Evolutionary conservation across 2,329 filamentous ascomycete species (phyloP).

Genomic region (Penicillium italicum): DNA sequence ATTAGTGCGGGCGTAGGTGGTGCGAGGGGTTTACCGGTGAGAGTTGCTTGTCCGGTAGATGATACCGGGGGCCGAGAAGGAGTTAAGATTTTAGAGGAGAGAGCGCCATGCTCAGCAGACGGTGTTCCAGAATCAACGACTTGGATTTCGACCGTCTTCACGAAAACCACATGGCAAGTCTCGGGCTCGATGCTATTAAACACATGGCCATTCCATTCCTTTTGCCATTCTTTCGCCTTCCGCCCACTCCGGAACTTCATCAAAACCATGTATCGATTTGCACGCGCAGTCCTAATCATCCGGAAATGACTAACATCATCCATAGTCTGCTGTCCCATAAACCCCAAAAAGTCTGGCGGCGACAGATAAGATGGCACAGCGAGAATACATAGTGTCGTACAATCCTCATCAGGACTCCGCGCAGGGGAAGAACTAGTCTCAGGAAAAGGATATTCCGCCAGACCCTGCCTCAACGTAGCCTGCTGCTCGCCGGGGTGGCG

Average conservation of each 20-base stretch:
- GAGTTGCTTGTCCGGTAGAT: slow-evolving; percentile 39
- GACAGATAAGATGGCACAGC: slow-evolving; percentile 93
- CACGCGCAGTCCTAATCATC: slow-evolving; percentile 83
- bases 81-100: slow-evolving; percentile 45
- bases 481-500: slow-evolving; percentile 26
- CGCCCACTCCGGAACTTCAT: slow-evolving; percentile 83
- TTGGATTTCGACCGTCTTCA: slow-evolving; percentile 86
- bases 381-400: slow-evolving; percentile 86
- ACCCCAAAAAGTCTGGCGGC: slow-evolving; percentile 84
- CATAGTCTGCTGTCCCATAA: slow-evolving; percentile 82
- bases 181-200: slow-evolving; percentile 95
- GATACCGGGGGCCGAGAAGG: slow-evolving; percentile 26
- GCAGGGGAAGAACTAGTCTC: slow-evolving; percentile 12
- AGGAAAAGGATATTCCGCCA: slow-evolving; percentile 16
- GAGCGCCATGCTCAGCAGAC: slow-evolving; percentile 53
- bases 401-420: slow-evolving; percentile 52
- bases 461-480: slow-evolving; percentile 9
- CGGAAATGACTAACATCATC: slow-evolving; percentile 87
- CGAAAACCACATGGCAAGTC: slow-evolving; percentile 90
- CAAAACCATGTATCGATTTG: slow-evolving; percentile 90
- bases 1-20: slow-evolving; percentile 79
- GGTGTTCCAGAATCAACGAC: slow-evolving; percentile 49
- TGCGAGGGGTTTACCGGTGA: slow-evolving; percentile 61
- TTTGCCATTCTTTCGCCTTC: slow-evolving; percentile 74
- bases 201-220: slow-evolving; percentile 84